Evolutionary conservation across 2,329 filamentous ascomycete genomes (phyloP), one percentile per base, ranked within the genome.

Genomic region (Capronia epimyces): DNA sequence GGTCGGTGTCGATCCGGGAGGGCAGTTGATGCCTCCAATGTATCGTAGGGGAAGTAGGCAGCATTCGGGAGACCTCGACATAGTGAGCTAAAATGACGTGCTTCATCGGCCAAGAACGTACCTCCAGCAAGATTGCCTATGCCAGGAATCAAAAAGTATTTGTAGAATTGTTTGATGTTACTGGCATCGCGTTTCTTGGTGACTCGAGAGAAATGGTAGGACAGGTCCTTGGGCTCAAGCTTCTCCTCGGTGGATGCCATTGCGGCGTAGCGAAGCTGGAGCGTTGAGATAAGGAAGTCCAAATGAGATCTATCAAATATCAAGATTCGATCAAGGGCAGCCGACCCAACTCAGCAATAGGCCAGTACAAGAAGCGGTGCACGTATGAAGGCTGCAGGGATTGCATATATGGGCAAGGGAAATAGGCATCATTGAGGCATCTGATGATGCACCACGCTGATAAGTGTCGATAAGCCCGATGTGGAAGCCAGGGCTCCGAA

Each of bases 31-130:
- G 89, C 87, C 69, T 95, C 88, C 56, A 96, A 81, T 0, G 89
- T 93, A 63, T 96, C 89, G 69, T 86, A 95, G 7, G 90, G 90
- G 64, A 96, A 96, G 71, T 88, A 88, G 51, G 79, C 78, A 32
- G 84, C 75, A 67, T 93, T 84, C 13, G 90, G 90, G 18, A 95
- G 79, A 53, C 88, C 87, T 90, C 57, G 24, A 18, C 15, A 20
- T 18, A 4, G 41, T 29, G 32, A 42, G 29, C n/a, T 43, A 37
- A 60, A 34, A 55, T 49, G 41, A 49, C 57, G 18, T 22, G 42
- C 15, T 32, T 32, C 12, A 10, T 10, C 16, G 39, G 52, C 25
- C 31, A 37, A 48, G 29, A 40, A 49, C 61, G 42, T 65, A 78
- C 80, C 80, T 62, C 80, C 80, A 9, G 80, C 80, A 31, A 83